Base-by-base conservation (phyloP, 129 eudicot genomes). In the sunflower (Helianthus annuus) region DNA sequence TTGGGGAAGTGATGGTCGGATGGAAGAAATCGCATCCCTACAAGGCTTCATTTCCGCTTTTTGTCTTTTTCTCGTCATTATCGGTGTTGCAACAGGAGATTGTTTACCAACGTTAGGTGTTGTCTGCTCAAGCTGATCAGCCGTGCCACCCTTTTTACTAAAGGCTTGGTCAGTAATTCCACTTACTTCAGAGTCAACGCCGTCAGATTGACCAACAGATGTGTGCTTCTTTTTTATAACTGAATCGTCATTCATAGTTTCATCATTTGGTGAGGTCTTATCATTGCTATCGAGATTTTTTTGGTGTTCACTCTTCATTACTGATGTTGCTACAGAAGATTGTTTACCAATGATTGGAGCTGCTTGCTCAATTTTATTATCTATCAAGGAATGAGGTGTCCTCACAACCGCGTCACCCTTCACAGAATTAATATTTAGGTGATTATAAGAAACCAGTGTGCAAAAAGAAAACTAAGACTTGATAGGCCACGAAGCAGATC, bases 161-260 rank as follows among this genome's bases (percentile, higher is more conserved):
- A 78, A 80, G 68, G 83, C 70, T 69, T 48, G 84, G 61, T 80
- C 82, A 67, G 68, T 74, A 15, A 51, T 75, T 65, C 44, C 61
- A 62, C 83, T 15, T 53, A 38, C 81, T 75, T 61, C 83, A 44
- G 66, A 61, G 45, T 75, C 71, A 72, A 17, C 22, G 14, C 55
- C 71, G 48, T 46, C 76, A 36, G 69, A n/a, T 49, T 32, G 56
- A 54, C 71, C 84, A 78, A 66, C 51, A 22, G 67, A 48, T 66
- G 83, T 24, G 69, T 61, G 54, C 38, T 16, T 65, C 17, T 48
- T n/a, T 27, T 61, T 79, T 73, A 76, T 64, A 76, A 72, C 45
- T 69, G 65, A 58, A 48, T 22, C 48, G 36, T 67, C 82, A 7
- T 67, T 53, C 46, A 29, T n/a, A 55, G 6, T 71, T 72, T 76